Conservation (phyloP, 2,329 filamentous ascomycete species). For the Cordyceps cicadae region DNA sequence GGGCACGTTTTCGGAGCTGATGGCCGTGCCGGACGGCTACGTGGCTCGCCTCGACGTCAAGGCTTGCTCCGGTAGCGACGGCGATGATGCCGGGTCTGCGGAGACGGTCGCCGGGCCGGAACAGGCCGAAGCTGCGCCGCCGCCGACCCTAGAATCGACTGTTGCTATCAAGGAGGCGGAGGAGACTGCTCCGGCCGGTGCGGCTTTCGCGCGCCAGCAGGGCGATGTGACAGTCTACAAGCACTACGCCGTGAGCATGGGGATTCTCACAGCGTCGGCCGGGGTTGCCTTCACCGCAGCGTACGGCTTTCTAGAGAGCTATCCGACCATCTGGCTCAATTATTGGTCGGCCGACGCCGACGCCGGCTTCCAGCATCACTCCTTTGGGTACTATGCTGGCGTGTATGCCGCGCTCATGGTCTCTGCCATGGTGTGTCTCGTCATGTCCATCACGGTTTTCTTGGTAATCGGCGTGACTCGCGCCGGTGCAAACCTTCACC, state of each 20-base stretch:
- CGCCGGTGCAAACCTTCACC: conserved; percentile 26
- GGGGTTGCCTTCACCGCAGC: conserved; percentile 16
- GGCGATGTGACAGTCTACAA: conserved; percentile 18
- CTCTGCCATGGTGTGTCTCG: conserved; percentile 16
- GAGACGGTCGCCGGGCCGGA: background rate
- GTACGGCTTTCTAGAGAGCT: conserved; percentile 20
- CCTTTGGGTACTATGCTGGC: conserved; percentile 23
- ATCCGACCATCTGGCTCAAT: conserved; percentile 32
- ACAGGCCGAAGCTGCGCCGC: background rate
- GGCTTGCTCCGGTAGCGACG: background rate
- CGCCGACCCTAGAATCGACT: background rate
- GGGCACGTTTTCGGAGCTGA: conserved; percentile 20
- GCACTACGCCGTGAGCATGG: conserved; percentile 26
- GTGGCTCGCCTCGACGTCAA: conserved; percentile 30
- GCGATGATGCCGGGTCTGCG: background rate
- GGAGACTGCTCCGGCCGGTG: background rate
- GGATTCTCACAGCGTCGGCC: conserved; percentile 13
- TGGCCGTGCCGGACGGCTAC: conserved; percentile 26
- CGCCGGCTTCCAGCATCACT: background rate
- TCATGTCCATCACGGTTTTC: conserved; percentile 17
- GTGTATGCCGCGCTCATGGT: conserved; percentile 21
- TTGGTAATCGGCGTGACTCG: conserved; percentile 19
- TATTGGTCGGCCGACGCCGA: conserved; percentile 30
- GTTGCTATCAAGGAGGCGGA: background rate
- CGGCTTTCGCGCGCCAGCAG: background rate